phyloP scores from a whole-genome alignment of 768 basidiomycete species.

The Dentipellis fragilis region DNA sequence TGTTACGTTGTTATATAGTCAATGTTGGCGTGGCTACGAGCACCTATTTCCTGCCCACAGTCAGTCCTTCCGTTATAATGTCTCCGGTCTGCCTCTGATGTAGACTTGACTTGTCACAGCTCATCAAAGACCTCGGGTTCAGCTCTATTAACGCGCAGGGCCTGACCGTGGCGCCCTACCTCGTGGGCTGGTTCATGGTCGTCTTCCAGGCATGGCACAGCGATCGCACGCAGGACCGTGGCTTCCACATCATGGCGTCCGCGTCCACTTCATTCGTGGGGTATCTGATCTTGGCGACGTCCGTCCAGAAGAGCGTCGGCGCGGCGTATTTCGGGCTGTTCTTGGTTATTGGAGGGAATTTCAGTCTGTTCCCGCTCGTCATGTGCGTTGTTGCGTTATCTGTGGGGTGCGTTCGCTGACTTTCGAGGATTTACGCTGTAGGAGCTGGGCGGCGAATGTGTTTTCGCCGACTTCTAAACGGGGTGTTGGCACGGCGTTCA shows the following conservation, averaged over 20 bases:
- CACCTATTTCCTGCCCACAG: neutral
- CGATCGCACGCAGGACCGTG: conserved; percentile 42
- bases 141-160: conserved; percentile 48
- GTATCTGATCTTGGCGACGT: conserved; percentile 45
- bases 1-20: neutral
- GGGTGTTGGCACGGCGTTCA: conserved; percentile 50
- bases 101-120: conserved; percentile 17
- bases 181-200: conserved; percentile 46
- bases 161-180: conserved; percentile 47
- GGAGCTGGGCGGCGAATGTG: conserved; percentile 51
- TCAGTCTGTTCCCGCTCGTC: conserved; percentile 46
- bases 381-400: conserved; percentile 30
- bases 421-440: conserved; percentile 13
- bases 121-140: conserved; percentile 48
- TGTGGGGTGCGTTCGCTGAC: neutral
- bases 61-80: neutral
- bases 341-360: conserved; percentile 44
- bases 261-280: conserved; percentile 35
- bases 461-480: conserved; percentile 53
- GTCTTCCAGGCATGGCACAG: conserved; percentile 45
- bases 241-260: conserved; percentile 46
- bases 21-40: conserved; percentile 2
- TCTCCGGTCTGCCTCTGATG: neutral
- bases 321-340: conserved; percentile 50
- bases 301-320: conserved; percentile 38